Evolutionary conservation across 306 rosid genomes (phyloP), one percentile per base, ranked within the genome.

Genomic region (Medicago arabica): DNA sequence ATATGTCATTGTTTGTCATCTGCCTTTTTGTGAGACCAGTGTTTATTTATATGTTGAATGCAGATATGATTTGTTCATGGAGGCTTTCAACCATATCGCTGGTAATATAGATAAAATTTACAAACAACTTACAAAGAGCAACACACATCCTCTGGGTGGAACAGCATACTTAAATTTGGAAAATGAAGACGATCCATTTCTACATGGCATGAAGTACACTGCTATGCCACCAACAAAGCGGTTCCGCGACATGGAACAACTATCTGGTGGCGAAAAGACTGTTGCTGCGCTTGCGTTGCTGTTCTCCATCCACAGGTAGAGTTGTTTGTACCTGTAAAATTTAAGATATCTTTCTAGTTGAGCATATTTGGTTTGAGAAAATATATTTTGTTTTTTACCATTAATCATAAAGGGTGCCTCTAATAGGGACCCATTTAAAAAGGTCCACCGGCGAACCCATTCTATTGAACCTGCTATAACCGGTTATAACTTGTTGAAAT

Each of bases 161-260:
- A 86, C 97, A 23, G 96, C 99, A 15, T 95, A 92, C 79, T 67
- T 95, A 71, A 95, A 95, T 85, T 85, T 95, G 83, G 99, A 95
- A 86, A 95, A 92, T 71, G 99, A 95, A 10, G 99, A 95, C 47
- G 99, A 95, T 85, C 99, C 99, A 44, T 95, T 83, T 89, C 81
- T 95, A 70, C 96, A 92, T 80, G 99, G 99, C 65, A 92, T 90
- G 75, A 95, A 92, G 87, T 95, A 90, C 84, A 92, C 99, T 66
- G 95, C 97, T 64, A 95, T 95, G 99, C 99, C 99, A 69, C 99
- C 99, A 75, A 90, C 98, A 62, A 96, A 96, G 90, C 96, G 99
- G 44, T 96, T 90, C 74, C 99, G 99, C 39, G 99, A 96, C 67
- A 96, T 96, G 99, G 99, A 96, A 39, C 99, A 90, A 67, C 83